Base-by-base conservation (phyloP, 495 filamentous ascomycete genomes). In the Xylaria bambusicola region DNA sequence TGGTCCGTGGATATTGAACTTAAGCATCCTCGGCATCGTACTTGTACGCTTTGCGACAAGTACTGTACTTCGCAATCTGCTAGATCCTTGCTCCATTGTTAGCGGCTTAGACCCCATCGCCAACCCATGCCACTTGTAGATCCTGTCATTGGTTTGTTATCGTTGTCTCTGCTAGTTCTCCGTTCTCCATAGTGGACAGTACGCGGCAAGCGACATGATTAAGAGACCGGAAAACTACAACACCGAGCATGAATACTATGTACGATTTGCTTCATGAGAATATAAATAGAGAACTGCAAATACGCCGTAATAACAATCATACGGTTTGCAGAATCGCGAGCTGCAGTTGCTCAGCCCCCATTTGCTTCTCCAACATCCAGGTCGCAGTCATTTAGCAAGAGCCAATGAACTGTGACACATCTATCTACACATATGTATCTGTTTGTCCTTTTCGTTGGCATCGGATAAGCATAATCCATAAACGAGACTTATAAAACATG, bases 21-120 rank as follows among this genome's bases (percentile, higher is more conserved):
- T 13, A 17, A 38, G 13, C 36, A 6, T 27, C n/a, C 21, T 26
- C 0, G 6, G 3, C 17, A 15, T 54, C 1, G 52, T 54, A 54
- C n/a, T 42, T 7, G 36, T 15, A 13, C 36, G 6, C 36, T 9
- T 38, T 15, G 5, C 23, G n/a, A 31, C 3, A 44, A 44, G 52
- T 54, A 52, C 31, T 52, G 49, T 12, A 44, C 38, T 33, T 54
- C 52, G 26, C 52, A 54, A 54, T 54, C 52, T 54, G 52, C 52
- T n/a, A 26, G 38, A n/a, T 9, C 52, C 40, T 24, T 15, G 36
- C 29, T 33, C 31, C 31, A 33, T 33, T n/a, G n/a, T n/a, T n/a
- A n/a, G n/a, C n/a, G n/a, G n/a, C n/a, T n/a, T 40, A 38, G 15
- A 2, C 24, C 33, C 49, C 21, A 26, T 41, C 12, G 17, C 8